phyloP scores from a whole-genome alignment of 2,329 filamentous ascomycete genomes.

The Colletotrichum eremochloae region DNA sequence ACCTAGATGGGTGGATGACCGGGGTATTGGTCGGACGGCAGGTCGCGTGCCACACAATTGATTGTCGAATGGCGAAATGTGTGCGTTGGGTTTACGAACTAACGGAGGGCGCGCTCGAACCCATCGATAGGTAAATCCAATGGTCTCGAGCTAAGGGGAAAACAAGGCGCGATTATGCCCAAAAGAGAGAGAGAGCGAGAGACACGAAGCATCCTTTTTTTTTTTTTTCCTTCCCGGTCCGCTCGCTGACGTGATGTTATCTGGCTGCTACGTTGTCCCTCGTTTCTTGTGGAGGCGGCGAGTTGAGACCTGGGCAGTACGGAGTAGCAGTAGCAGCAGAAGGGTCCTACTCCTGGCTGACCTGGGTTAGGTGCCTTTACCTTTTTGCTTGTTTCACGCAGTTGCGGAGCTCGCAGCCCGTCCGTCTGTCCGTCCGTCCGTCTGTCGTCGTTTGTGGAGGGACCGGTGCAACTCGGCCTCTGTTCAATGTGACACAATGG shows the following conservation, averaged over 20 bases:
- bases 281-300: conserved; percentile 9
- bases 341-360: conserved; percentile 11
- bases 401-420: not conserved
- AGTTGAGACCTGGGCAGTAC: conserved; percentile 1
- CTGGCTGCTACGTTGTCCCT: conserved; percentile 7
- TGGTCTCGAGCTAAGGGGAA: not conserved
- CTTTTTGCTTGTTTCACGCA: not conserved
- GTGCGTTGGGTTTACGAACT: not conserved
- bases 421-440: not conserved
- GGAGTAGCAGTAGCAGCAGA: too few relatives aligned
- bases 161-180: not conserved
- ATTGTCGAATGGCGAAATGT: conserved; percentile 31
- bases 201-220: not conserved
- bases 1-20: conserved; percentile 1
- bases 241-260: conserved; percentile 6
- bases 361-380: conserved; percentile 12
- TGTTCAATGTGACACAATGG: not conserved
- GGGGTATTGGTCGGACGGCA: not conserved
- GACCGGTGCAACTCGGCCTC: too few relatives aligned
- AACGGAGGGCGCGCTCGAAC: not conserved
- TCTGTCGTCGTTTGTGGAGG: not conserved
- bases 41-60: conserved; percentile 38
- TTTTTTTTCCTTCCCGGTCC: conserved; percentile 4
- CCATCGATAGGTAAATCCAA: not conserved
- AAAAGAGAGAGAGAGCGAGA: not conserved